Evolutionary conservation across 345 rosid genomes (phyloP).

Genomic region (Eucalyptus regnans): DNA sequence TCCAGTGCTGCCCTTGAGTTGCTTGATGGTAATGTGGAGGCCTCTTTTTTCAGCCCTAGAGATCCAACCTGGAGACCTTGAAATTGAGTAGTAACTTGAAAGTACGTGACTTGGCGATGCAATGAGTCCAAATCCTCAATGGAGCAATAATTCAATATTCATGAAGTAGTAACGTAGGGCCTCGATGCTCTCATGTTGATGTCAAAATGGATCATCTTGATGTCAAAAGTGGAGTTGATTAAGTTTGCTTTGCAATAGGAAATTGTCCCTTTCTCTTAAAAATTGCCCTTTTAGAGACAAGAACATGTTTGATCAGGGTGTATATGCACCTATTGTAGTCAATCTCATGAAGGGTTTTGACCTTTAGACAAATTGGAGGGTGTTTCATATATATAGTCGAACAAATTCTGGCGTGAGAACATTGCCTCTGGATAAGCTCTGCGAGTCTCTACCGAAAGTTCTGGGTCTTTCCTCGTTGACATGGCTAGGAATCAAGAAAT

Average conservation of each 20-base stretch:
- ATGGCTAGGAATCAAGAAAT: not conserved
- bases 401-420: not conserved
- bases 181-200: not conserved
- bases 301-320: not conserved
- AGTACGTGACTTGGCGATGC: not conserved
- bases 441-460: not conserved
- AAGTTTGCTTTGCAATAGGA: not conserved
- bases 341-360: not conserved
- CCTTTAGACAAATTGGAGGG: not conserved
- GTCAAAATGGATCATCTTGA: not conserved
- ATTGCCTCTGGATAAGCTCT: not conserved
- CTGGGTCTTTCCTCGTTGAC: not conserved
- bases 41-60: slow-evolving; percentile 46
- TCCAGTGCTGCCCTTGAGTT: slow-evolving; percentile 29
- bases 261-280: not conserved
- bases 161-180: not conserved
- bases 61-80: slow-evolving; percentile 49
- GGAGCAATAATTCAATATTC: not conserved
- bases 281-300: not conserved
- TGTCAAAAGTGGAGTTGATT: not conserved
- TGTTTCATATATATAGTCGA: not conserved
- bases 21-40: slow-evolving; percentile 42
- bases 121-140: not conserved
- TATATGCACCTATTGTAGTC: not conserved
- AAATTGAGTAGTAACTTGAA: not conserved